Evolutionary conservation across 805 yeast genomes (phyloP).

Genomic region (Pichia phayaonensis): DNA sequence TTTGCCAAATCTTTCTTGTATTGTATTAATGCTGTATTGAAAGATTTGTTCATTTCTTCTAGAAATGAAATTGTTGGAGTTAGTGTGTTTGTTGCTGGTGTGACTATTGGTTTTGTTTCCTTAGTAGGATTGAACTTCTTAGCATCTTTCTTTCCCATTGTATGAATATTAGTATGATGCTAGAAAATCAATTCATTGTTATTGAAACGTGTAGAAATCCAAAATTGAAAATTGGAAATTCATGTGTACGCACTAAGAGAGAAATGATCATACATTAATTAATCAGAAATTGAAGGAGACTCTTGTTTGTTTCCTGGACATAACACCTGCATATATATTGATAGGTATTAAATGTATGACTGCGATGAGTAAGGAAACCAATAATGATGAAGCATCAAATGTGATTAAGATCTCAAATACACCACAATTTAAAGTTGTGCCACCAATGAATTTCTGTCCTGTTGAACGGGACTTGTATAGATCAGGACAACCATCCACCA

Average conservation of each 20-base stretch:
- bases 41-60: conserved; percentile 5
- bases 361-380: neutral
- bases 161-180: neutral
- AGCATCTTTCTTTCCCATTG: conserved; percentile 6
- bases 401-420: neutral
- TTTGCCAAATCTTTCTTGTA: conserved; percentile 19
- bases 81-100: neutral
- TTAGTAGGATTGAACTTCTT: neutral
- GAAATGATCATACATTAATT: too few relatives aligned
- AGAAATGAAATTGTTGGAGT: neutral
- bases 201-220: neutral
- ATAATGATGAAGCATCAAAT: neutral
- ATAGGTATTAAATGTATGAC: neutral
- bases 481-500: conserved; percentile 92
- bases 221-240: neutral
- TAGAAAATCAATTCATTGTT: neutral
- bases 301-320: too few relatives aligned
- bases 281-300: too few relatives aligned
- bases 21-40: conserved; percentile 5
- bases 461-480: conserved; percentile 83
- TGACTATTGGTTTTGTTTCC: neutral
- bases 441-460: conserved; percentile 93
- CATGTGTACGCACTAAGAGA: neutral
- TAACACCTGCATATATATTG: too few relatives aligned
- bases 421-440: conserved; percentile 67